phyloP scores from a whole-genome alignment of 768 basidiomycete species.

The Suillus clintonianus region DNA sequence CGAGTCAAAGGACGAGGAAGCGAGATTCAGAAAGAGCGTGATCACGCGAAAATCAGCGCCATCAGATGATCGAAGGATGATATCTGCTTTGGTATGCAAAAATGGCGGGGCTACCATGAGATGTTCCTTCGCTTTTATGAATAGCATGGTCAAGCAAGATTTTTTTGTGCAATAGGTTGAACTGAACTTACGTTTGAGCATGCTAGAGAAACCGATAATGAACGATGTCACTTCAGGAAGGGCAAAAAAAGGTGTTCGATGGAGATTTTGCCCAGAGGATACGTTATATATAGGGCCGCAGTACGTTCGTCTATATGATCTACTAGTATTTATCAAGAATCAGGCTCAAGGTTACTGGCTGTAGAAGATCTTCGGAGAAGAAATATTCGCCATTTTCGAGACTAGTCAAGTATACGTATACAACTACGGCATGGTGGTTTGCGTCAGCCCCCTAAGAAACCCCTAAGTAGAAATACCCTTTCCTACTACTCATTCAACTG shows the following conservation, averaged over 20 bases:
- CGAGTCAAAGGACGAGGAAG: constrained; percentile 36
- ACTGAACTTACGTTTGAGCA: background rate
- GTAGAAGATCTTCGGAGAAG: background rate
- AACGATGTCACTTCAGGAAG: background rate
- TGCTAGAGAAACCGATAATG: background rate
- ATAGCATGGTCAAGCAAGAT: background rate
- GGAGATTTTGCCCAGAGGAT: background rate
- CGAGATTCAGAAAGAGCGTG: constrained; percentile 36
- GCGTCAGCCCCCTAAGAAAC: background rate
- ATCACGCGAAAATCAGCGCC: constrained; percentile 38
- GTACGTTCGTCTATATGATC: background rate
- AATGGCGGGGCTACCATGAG: constrained; percentile 25
- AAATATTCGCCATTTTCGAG: background rate
- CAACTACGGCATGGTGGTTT: too few species aligned
- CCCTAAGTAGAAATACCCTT: background rate
- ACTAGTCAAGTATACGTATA: too few species aligned
- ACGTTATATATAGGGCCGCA: background rate
- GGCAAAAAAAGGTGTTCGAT: background rate
- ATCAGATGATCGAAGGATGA: constrained; percentile 39
- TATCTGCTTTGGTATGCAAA: constrained; percentile 34
- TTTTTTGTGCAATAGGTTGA: background rate
- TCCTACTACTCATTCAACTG: background rate
- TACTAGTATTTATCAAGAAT: background rate
- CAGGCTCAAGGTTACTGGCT: background rate
- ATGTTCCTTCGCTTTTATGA: background rate